phyloP scores from a whole-genome alignment of 2,329 filamentous ascomycete species.

The Verticillium longisporum region DNA sequence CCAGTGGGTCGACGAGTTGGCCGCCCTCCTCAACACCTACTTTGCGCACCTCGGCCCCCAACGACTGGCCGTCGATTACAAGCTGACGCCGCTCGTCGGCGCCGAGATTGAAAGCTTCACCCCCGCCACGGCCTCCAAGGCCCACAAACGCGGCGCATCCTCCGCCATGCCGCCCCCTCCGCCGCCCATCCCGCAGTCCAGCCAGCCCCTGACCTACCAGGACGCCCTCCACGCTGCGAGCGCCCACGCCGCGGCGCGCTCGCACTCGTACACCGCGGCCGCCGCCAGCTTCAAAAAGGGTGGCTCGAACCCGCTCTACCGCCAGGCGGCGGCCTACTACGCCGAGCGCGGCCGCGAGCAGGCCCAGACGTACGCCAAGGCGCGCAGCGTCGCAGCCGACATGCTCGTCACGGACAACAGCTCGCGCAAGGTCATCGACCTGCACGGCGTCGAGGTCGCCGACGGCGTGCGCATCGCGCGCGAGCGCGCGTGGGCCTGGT shows the following conservation, averaged over 20 bases:
- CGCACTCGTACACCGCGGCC: conserved; percentile 28
- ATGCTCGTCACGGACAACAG: conserved; percentile 63
- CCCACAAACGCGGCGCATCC: neutral
- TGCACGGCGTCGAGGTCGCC: conserved; percentile 76
- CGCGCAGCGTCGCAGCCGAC: conserved; percentile 63
- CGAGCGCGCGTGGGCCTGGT: conserved; percentile 65
- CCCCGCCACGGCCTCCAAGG: neutral
- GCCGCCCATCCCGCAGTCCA: neutral
- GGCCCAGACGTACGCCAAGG: conserved; percentile 46
- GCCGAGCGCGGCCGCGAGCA: conserved; percentile 62
- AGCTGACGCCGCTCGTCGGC: conserved; percentile 25
- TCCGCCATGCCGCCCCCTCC: neutral
- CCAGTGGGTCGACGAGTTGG: conserved; percentile 30
- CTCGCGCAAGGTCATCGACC: conserved; percentile 50
- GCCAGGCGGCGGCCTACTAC: conserved; percentile 71
- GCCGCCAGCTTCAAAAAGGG: conserved; percentile 36
- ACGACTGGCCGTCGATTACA: conserved; percentile 30
- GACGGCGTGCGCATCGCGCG: conserved; percentile 76
- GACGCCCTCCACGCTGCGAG: conserved; percentile 16
- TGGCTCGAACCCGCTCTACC: conserved; percentile 66
- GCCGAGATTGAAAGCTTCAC: conserved; percentile 21
- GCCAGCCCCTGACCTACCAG: conserved; percentile 4
- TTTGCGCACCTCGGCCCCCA: conserved; percentile 31
- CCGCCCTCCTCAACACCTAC: conserved; percentile 31
- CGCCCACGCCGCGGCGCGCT: conserved; percentile 18